Evolutionary conservation across 192 early-diverging fungal genomes (phyloP), one percentile per base, ranked within the genome.

Genomic region (Lunasporangiospora selenospora): DNA sequence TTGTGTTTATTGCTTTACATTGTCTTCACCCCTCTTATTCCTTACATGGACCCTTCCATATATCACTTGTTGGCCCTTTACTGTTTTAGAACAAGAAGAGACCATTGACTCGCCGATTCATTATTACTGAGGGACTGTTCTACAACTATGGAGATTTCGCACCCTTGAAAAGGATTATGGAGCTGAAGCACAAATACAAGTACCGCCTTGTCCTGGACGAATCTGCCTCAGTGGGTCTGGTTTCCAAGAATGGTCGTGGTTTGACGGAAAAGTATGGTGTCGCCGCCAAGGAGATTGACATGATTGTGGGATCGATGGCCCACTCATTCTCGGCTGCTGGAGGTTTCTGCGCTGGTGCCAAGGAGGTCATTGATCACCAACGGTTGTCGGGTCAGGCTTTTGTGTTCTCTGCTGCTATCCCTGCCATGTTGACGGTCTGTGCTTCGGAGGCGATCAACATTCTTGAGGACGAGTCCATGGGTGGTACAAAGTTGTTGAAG

Each of bases 201-300:
- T 99, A 93, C 82, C 83, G 97, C 21, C 81, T 99, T 33, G 93
- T 99, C 60, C 76, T 99, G 46, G 97, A 99, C 62, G 97, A 99
- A 77, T 88, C 87, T 51, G 81, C 87, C 53, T 96, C 95, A 0
- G 84, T 99, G 81, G 97, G 97, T 42, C 82, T 91, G 10, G 48
- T 99, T 24, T 95, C 95, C 34, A 81, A 87, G 69, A 85, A 83
- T 13, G 97, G 97, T n/a, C 86, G 86, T 21, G 97, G 97, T 39
- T 69, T 96, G 51, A 90, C 93, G 19, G 94, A 96, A 53, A 87
- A 93, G 57, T 95, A 82, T 63, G 80, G 85, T 57, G 75, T 97
- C 38, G 62, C 86, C 67, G 69, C 92, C 9, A 80, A 80, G 19
- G 85, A 94, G 36, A 82, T 99, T 16, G 97, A 99, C 42, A 89